Conservation (phyloP, 768 basidiomycete species). For the Psilocybe cyanescens region DNA sequence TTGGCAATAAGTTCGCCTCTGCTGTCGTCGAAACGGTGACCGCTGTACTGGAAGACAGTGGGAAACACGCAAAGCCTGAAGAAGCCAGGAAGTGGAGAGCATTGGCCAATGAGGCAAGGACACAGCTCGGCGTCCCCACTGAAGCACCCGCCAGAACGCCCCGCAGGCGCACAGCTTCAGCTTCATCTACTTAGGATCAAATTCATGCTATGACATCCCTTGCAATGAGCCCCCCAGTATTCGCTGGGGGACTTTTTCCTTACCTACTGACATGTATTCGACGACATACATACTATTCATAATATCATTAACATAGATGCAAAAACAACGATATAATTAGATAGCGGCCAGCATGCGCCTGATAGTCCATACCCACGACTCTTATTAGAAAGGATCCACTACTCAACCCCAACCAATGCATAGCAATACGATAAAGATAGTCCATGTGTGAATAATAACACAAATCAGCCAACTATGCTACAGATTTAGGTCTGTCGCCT, state of each 20-base stretch:
- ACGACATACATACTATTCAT: neutral
- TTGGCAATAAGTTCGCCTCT: slow-evolving; percentile 51
- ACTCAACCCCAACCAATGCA: slow-evolving; percentile 10
- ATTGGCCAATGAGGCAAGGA: slow-evolving; percentile 27
- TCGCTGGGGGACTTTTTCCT: too few relatives aligned
- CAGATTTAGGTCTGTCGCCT: slow-evolving; percentile 48
- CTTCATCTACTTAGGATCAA: neutral
- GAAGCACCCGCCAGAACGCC: neutral
- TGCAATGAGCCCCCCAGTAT: too few relatives aligned
- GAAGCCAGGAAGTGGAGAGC: slow-evolving; percentile 32
- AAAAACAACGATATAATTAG: slow-evolving; percentile 18
- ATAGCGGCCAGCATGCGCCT: slow-evolving; percentile 17
- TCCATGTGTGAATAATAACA: slow-evolving; percentile 11
- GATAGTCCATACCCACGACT: slow-evolving; percentile 19
- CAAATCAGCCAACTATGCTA: slow-evolving; percentile 32
- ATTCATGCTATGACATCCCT: neutral
- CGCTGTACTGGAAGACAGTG: slow-evolving; percentile 30
- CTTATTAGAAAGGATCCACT: slow-evolving; percentile 17
- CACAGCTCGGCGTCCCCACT: neutral
- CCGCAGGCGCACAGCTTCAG: neutral
- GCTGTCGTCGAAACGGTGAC: slow-evolving; percentile 46
- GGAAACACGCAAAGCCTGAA: slow-evolving; percentile 22
- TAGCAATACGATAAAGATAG: slow-evolving; percentile 17
- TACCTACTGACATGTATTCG: too few relatives aligned
- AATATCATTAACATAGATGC: neutral